Percentiles rank a stretch among this genome's conserved stretches.
Conservation (phyloP, 768 basidiomycete species). For the Lyophyllum decastes region DNA sequence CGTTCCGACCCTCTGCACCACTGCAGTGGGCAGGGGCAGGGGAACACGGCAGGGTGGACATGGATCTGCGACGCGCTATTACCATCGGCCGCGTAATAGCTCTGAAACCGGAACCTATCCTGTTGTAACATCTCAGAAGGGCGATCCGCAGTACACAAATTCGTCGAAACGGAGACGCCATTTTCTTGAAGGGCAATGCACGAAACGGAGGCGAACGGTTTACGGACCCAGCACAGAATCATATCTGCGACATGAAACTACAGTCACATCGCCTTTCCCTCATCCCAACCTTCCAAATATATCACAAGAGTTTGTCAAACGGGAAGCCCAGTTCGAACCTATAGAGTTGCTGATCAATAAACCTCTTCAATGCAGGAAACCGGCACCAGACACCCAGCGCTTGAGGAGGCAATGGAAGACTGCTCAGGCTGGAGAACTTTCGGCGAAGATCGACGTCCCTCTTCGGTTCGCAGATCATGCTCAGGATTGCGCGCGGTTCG, state of each 20-base stretch:
- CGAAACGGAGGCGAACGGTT: conserved; percentile 10
- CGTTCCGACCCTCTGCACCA: conserved; percentile 9
- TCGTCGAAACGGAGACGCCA: background rate
- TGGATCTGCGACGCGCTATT: background rate
- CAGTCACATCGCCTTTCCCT: background rate
- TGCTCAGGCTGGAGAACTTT: conserved; percentile 3
- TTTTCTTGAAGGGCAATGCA: background rate
- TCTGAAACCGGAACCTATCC: background rate
- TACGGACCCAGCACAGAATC: background rate
- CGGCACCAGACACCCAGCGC: conserved; percentile 1
- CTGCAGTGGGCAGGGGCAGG: conserved; percentile 1
- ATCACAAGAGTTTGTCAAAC: background rate
- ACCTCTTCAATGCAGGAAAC: conserved; percentile 10
- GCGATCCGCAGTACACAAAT: background rate
- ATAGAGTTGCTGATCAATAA: conserved; percentile 7
- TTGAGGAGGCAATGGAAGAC: conserved; percentile 6
- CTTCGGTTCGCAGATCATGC: conserved; percentile 3
- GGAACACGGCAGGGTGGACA: background rate
- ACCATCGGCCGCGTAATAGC: conserved; percentile 1
- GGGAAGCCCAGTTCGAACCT: background rate
- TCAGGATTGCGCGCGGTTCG: conserved; percentile 1
- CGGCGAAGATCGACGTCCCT: background rate
- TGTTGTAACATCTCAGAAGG: background rate
- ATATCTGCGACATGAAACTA: background rate
- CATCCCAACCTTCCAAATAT: background rate